Base-by-base conservation (phyloP, 108 stramenopile genomes). In the Skeletonema costatum region DNA sequence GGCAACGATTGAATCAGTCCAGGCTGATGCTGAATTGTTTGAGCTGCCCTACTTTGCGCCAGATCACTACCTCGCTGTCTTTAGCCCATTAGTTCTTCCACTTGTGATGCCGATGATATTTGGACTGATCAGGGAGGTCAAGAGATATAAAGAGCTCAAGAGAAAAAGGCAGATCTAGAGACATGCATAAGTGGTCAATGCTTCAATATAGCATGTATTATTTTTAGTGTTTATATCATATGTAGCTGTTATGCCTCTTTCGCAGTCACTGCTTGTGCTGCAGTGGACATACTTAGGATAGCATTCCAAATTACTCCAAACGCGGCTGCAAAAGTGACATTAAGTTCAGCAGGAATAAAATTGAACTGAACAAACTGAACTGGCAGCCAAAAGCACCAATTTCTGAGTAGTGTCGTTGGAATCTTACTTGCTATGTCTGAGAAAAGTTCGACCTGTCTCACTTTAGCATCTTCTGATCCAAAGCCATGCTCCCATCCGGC, bases 21-120 rank as follows among this genome's bases (percentile, higher is more conserved):
- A 41, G 32, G 76, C 35, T 11, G 70, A 85, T 73, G 38, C 56
- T 63, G 39, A 56, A 31, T 60, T 85, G 31, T 42, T 85, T 59
- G 85, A 84, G 62, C 66, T 83, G 32, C 64, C 77, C 12, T 73
- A 87, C 51, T 89, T 90, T 60, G 85, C 86, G 4, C 13, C 69
- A n/a, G 92, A 92, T 66, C 92, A 92, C 72, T 87, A 84, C 66
- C 60, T 86, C 11, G 92, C 92, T 5, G 82, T 92, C 8, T 88
- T 92, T 56, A 70, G 81, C 11, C 92, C 92, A 14, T 44, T 92
- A n/a, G 62, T 92, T 5, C 85, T 92, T 76, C 92, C 92, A 4
- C 60, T 92, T 14, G n/a, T 89, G n/a, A 30, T 90, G 63, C 89
- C 92, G 19, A 78, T 89, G 59, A 36, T 90, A 8, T 60, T 73